A percentile compares a stretch with the other conserved stretches of the same genome.
These are phyloP conservation scores for Salix suchowensis DNA, from an alignment of 345 rosid species.

Conservation along the genomic window DNA sequence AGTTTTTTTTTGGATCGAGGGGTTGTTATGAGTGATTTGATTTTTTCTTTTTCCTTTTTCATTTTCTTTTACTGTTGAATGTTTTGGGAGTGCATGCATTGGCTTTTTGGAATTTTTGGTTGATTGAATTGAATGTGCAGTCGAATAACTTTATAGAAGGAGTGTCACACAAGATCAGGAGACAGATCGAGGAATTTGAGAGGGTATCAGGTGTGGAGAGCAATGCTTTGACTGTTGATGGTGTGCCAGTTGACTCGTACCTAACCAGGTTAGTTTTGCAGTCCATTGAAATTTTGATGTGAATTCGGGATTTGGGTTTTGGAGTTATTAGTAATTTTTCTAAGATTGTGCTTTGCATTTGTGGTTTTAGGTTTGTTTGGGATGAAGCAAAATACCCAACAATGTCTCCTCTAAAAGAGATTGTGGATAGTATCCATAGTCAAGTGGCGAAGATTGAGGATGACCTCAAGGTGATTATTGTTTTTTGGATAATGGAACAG, in stretches of 20 bases:
- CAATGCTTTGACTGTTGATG: conserved; percentile 84
- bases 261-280: conserved; percentile 67
- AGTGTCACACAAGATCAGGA: conserved; percentile 88
- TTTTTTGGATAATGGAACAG: not conserved
- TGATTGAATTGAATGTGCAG: conserved; percentile 34
- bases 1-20: not conserved
- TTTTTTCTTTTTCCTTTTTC: not conserved
- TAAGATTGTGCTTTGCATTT: conserved; percentile 2
- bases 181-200: conserved; percentile 98
- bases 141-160: conserved; percentile 90
- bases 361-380: conserved; percentile 78
- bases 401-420: conserved; percentile 86
- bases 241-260: conserved; percentile 93
- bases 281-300: not conserved
- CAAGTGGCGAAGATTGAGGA: conserved; percentile 93
- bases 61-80: not conserved
- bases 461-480: conserved; percentile 81
- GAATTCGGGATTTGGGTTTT: not conserved
- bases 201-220: conserved; percentile 78
- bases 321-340: not conserved
- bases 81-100: not conserved
- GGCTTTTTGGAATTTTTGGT: not conserved
- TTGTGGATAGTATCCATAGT: conserved; percentile 70
- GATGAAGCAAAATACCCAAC: conserved; percentile 96
- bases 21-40: not conserved